Evolutionary conservation across 805 yeast species (phyloP).

Genomic region (Candida ponderosae): DNA sequence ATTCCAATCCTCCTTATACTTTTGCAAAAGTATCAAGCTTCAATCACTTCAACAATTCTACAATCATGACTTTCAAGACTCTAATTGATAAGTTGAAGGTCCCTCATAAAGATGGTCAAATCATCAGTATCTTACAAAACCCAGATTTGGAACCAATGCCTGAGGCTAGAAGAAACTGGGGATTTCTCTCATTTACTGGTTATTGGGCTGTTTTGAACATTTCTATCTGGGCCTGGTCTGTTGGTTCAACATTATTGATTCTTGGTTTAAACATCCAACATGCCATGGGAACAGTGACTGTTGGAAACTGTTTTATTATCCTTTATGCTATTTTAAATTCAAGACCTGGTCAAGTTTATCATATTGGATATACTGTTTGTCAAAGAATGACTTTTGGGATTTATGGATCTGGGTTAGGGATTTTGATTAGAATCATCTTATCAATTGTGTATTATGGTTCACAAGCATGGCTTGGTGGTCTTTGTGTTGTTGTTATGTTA

Average conservation of each 20-base stretch:
- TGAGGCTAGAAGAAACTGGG: constrained; percentile 24
- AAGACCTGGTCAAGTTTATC: constrained; percentile 26
- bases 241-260: constrained; percentile 24
- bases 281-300: constrained; percentile 25
- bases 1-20: too few relatives aligned
- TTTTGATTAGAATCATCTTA: constrained; percentile 25
- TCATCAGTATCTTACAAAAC: constrained; percentile 11
- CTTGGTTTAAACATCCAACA: constrained; percentile 25
- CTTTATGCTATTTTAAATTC: constrained; percentile 24
- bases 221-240: constrained; percentile 21
- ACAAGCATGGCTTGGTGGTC: constrained; percentile 31
- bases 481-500: constrained; percentile 23
- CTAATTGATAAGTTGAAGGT: too few relatives aligned
- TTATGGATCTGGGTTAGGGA: constrained; percentile 27
- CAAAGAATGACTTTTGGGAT: constrained; percentile 28
- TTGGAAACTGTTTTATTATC: constrained; percentile 25
- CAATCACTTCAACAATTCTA: too few relatives aligned
- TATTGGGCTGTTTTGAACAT: constrained; percentile 22
- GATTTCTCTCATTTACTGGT: constrained; percentile 14
- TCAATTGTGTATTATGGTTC: constrained; percentile 31
- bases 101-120: constrained; percentile 2
- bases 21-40: too few relatives aligned
- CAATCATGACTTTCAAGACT: too few relatives aligned
- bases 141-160: constrained; percentile 27
- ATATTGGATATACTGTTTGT: constrained; percentile 24